Base-by-base conservation (phyloP, 371 early-diverging fungal genomes). In the Mucor velutinosus region DNA sequence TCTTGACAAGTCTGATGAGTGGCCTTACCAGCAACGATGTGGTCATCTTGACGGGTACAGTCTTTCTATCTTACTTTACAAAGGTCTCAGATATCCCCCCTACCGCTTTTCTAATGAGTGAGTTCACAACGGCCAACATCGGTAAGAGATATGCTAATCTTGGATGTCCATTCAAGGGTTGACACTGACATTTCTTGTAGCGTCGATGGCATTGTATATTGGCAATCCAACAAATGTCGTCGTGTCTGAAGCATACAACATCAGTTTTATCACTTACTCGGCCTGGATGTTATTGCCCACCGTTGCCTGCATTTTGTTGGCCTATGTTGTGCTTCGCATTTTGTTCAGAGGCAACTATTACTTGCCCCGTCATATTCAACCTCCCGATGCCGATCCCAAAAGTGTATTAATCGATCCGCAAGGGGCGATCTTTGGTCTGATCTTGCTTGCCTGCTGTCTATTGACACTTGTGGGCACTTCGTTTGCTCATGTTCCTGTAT, bases 221-320 rank as follows among this genome's bases (percentile, higher is more conserved):
- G 93, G 93, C 35, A 95, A 95, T 65, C 90, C 93, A 17, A 94
- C 94, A 1, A 95, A 95, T 63, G 91, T 95, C 2, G 87, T 95
- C 14, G 92, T 91, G 3, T 86, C 93, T 11, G 89, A 92, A 73
- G 94, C 95, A 0, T 92, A 87, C 69, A 73, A 76, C 21, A 88
- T 95, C 49, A 86, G 82, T 8, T 92, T 94, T 58, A 67, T 92
- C 17, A 79, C 79, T 35, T 95, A 93, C 68, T 89, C 92, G 1
- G 90, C 90, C 1, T 91, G 92, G 90, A 93, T 94, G 92, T 57
- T 86, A 12, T 64, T 93, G 0, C 95, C 95, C 0, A 90, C 90
- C 1, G 60, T 92, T 4, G 83, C 82, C 1, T 78, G 88, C 5
- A 74, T 87, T 7, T 69, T 86, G 0, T 32, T 88, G 3, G 86